phyloP scores from a whole-genome alignment of 495 filamentous ascomycete species.

The Xylaria curta region DNA sequence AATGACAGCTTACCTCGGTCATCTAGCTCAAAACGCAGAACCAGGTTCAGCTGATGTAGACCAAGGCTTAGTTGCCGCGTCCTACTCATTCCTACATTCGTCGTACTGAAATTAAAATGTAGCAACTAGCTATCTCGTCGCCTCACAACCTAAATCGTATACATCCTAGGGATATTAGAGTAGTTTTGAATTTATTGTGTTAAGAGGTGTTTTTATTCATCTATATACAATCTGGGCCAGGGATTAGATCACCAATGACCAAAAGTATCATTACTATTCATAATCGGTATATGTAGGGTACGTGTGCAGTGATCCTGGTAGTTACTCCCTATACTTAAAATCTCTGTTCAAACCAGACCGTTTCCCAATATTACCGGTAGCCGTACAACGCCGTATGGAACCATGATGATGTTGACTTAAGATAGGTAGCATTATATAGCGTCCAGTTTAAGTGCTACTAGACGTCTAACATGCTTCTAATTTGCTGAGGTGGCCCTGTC shows the following conservation, averaged over 20 bases:
- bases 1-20: not conserved
- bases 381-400: slow-evolving; percentile 20
- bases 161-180: not conserved
- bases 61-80: not conserved
- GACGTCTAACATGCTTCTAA: slow-evolving; percentile 66
- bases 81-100: too few species aligned
- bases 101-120: too few species aligned
- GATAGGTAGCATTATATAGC: not conserved
- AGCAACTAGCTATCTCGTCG: too few species aligned
- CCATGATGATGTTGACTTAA: slow-evolving; percentile 15
- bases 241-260: not conserved
- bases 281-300: not conserved
- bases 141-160: not conserved
- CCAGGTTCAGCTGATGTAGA: not conserved
- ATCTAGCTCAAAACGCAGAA: not conserved
- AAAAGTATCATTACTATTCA: slow-evolving; percentile 9
- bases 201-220: slow-evolving; percentile 6
- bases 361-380: not conserved
- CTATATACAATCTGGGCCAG: not conserved
- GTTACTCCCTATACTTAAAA: slow-evolving; percentile 3
- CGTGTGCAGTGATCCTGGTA: not conserved
- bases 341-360: not conserved
- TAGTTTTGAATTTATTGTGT: not conserved
- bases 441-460: slow-evolving; percentile 33
- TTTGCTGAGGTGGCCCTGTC: slow-evolving; percentile 51